Evolutionary conservation across 2,329 filamentous ascomycete species (phyloP).

Genomic region (Claviceps pusilla): DNA sequence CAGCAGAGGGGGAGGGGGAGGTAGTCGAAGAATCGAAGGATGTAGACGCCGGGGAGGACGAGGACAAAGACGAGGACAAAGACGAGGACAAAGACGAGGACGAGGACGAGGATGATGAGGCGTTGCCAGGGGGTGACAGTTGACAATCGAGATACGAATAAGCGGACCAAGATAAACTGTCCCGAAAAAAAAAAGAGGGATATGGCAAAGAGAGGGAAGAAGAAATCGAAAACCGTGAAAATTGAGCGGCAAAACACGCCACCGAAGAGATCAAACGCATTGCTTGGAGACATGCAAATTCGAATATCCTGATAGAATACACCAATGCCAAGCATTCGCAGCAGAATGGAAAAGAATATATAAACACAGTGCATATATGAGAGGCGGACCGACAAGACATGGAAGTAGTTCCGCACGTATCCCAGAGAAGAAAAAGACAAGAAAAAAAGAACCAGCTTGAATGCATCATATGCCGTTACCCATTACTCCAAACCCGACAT

Average conservation of each 20-base stretch:
- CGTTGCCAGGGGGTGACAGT: neutral
- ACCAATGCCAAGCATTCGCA: neutral
- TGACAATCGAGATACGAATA: neutral
- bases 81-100: neutral
- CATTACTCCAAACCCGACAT: neutral
- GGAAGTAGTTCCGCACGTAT: neutral
- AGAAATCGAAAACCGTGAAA: too few relatives aligned
- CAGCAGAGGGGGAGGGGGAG: slow-evolving; percentile 4
- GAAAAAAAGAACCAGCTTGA: neutral
- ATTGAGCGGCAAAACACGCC: too few relatives aligned
- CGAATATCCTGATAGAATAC: neutral
- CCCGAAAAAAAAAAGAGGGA: neutral
- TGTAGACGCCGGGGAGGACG: slow-evolving; percentile 12
- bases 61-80: neutral
- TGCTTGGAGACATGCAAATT: too few relatives aligned
- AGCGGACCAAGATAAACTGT: neutral
- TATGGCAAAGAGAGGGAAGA: neutral
- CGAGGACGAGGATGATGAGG: neutral
- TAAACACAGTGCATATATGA: neutral
- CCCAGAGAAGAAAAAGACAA: neutral
- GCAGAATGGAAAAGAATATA: too few relatives aligned
- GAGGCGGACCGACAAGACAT: neutral
- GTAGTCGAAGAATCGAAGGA: slow-evolving; percentile 11
- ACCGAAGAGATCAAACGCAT: too few relatives aligned
- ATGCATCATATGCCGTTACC: neutral